Evolutionary conservation across 2,329 filamentous ascomycete genomes (phyloP), one percentile per base, ranked within the genome.

Genomic region (Ascochyta clinopodiicola): DNA sequence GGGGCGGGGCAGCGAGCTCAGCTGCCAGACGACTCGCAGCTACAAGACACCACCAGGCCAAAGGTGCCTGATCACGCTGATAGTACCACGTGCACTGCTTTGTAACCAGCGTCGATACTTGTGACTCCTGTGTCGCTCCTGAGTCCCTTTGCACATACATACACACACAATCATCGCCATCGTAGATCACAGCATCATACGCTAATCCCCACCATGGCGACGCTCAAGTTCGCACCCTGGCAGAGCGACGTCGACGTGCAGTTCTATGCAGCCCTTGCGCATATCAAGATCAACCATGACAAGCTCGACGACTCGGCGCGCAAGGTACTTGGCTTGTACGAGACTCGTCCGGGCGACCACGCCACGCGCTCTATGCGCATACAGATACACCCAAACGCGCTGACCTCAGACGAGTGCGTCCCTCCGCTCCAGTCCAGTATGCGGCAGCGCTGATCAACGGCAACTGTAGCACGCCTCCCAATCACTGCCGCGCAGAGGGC

Each of bases 231-330:
- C 77, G 91, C 92, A 57, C 89, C 94, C 1, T 98, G 96, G 81
- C 86, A 88, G 36, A 96, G 94, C 44, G 92, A 97, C 78, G 92
- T 98, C 71, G 95, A 99, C 74, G 83, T 98, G 38, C 91, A 92
- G 39, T 99, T 99, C 78, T 99, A 97, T 75, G 89, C 91, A 40
- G 88, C 92, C 5, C 85, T 99, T n/a, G 95, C 96, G 56, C 87
- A 89, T 6, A 90, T 89, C 63, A 99, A 99, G 79, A 92, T 99
- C 73, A 92, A 98, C 75, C 89, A 96, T 83, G 95, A 97, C 79
- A 96, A 93, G 78, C 90, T 99, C 46, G 91, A 97, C 79, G 94
- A 96, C 76, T 96, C 93, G 9, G 90, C 92, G 22, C 90, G 94
- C 39, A 88, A 89, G 57, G 84, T 98, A 2, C 82, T 96, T 27